These are phyloP conservation scores for Populus tomentosa DNA, from an alignment of 441 rosid species.

Conservation along the genomic window DNA sequence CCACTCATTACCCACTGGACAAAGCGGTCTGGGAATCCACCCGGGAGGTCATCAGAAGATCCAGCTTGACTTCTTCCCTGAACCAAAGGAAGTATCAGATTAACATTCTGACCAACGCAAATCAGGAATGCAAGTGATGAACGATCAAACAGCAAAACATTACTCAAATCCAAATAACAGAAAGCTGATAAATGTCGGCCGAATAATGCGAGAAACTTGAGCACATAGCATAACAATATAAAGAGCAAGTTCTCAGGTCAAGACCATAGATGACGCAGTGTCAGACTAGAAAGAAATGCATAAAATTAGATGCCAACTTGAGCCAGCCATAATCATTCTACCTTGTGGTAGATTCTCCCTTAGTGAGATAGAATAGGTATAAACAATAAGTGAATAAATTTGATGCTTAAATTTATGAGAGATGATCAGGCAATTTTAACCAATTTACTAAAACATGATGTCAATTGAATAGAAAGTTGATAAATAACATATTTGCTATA, in stretches of 20 bases:
- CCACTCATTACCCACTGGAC: conserved; percentile 66
- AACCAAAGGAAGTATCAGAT: not conserved
- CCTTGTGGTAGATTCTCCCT: not conserved
- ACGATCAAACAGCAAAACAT: not conserved
- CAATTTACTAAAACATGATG: not conserved
- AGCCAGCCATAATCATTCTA: not conserved
- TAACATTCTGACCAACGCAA: not conserved
- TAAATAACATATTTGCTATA: no score
- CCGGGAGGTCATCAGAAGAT: conserved; percentile 11
- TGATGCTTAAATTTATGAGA: not conserved
- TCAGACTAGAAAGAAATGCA: no score
- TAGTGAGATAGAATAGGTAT: not conserved
- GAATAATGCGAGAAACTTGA: not conserved
- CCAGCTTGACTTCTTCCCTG: conserved; percentile 44
- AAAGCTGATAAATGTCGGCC: not conserved
- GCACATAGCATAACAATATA: not conserved
- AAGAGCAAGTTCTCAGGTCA: not conserved
- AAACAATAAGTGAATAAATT: not conserved
- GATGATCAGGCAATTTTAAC: not conserved
- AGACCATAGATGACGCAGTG: not conserved
- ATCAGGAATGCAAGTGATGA: not conserved
- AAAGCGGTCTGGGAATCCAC: conserved; percentile 47
- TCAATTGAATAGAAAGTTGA: not conserved
- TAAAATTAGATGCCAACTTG: not conserved
- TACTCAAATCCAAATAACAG: not conserved